These are phyloP conservation scores for Heliophila coronopifolia DNA, from an alignment of 441 rosid species.

Conservation along the genomic window DNA sequence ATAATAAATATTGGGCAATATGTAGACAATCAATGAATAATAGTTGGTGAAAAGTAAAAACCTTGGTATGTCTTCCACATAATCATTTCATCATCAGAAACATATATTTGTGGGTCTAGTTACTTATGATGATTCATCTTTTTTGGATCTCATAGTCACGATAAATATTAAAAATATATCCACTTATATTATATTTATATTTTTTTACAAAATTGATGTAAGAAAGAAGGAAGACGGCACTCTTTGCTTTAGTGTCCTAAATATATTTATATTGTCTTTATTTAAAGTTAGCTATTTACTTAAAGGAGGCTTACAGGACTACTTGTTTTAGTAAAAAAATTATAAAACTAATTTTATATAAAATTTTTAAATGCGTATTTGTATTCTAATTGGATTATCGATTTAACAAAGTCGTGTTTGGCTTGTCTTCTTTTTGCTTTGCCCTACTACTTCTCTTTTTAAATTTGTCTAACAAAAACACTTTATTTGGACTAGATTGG, in stretches of 20 bases:
- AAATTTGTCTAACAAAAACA: background rate
- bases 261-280: slow-evolving; percentile 1
- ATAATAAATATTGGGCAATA: background rate
- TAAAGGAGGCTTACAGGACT: background rate
- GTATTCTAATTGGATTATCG: slow-evolving; percentile 1
- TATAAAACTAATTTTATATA: background rate
- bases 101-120: slow-evolving; percentile 22
- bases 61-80: slow-evolving; percentile 28
- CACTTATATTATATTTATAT: no score
- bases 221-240: no score
- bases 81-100: slow-evolving; percentile 31
- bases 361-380: background rate
- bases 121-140: slow-evolving; percentile 2
- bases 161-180: slow-evolving; percentile 16
- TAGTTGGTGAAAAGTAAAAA: slow-evolving; percentile 29
- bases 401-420: slow-evolving; percentile 10
- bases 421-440: slow-evolving; percentile 9
- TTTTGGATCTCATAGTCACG: background rate
- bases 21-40: background rate
- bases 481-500: background rate
- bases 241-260: no score
- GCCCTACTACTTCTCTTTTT: background rate
- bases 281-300: slow-evolving; percentile 3
- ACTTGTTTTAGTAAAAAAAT: background rate
- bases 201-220: no score